A percentile compares a stretch with the other conserved stretches of the same genome.
Conservation (phyloP, 1,139 yeast species). For the Sugiyamaella paludigena region DNA sequence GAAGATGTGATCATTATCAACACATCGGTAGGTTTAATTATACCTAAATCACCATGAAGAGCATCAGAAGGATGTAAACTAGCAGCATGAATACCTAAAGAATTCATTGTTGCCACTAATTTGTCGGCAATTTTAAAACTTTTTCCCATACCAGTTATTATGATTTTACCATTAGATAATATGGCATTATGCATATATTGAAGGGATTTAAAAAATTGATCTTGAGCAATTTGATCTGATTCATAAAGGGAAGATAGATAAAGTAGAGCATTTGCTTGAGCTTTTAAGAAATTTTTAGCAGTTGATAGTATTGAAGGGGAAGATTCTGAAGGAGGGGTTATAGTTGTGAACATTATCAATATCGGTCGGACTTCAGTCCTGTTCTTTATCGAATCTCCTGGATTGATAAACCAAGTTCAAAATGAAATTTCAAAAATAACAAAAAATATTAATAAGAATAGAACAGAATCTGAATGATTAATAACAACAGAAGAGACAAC, state of each 20-base stretch:
- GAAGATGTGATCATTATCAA: conserved; percentile 71
- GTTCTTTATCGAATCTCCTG: no score
- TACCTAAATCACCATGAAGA: conserved; percentile 85
- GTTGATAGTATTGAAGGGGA: conserved; percentile 32
- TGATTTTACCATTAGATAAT: conserved; percentile 60
- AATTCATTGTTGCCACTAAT: conserved; percentile 76
- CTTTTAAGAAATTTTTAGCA: conserved; percentile 41
- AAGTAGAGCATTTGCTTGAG: conserved; percentile 47
- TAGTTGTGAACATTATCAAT: conserved; percentile 8
- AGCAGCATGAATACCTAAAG: conserved; percentile 68
- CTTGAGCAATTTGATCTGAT: conserved; percentile 46
- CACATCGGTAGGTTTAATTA: conserved; percentile 59
- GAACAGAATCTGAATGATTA: no score
- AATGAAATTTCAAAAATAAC: no score
- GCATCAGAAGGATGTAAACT: conserved; percentile 83
- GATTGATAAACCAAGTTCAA: no score
- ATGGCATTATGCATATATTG: conserved; percentile 51
- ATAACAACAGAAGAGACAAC: no score
- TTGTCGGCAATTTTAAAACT: conserved; percentile 76
- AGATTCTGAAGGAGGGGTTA: conserved; percentile 20
- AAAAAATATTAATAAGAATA: no score
- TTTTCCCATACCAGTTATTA: conserved; percentile 81
- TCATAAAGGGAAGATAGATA: conserved; percentile 45
- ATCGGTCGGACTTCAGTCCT: no score
- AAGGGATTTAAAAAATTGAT: conserved; percentile 51